Evolutionary conservation across 805 yeast genomes (phyloP), one percentile per base, ranked within the genome.

Genomic region (Candida adriatica): DNA sequence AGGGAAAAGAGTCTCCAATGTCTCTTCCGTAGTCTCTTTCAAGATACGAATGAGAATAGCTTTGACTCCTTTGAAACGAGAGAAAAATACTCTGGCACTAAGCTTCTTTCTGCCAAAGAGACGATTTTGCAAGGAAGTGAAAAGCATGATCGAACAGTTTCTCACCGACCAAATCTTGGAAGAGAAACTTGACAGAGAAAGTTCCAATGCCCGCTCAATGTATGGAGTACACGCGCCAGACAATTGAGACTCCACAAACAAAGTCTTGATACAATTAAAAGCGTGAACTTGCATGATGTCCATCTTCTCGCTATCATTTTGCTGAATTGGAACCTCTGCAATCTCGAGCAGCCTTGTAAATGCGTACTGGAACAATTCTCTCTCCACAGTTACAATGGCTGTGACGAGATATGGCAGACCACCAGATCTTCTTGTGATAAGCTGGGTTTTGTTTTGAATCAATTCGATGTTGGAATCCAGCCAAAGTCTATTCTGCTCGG

Each of bases 261-360:
- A 64, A 2, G 79, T 79, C 41, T 73, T 75, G 35, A 92, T 71
- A 51, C 94, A 80, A 50, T 90, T 90, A 50, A 85, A 76, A 0
- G 96, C 96, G 58, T 90, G 94, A 0, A 90, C 95, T 49, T 88
- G 96, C 0, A 97, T 92, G 11, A 87, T 63, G 48, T 84, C 94
- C 39, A 74, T 66, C 35, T 70, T 78, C 18, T 65, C 67, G 30
- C 60, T 60, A 25, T 66, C 76, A 9, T 65, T 71, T 23, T 63
- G 56, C 18, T 61, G 62, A 4, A 70, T 62, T 0, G 80, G 76
- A 6, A 51, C 35, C 6, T 58, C 42, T 0, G 94, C 87, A 19
- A 87, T 70, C 10, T 49, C 51, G 10, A 75, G 40, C 8, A 90
- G 58, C 23, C 58, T 48, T 1, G 60, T 56, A 43, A 85, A 70